A percentile compares a stretch with the other conserved stretches of the same genome.
These are phyloP conservation scores for Lipomyces kockii DNA, from an alignment of 805 yeast species.

Conservation along the genomic window DNA sequence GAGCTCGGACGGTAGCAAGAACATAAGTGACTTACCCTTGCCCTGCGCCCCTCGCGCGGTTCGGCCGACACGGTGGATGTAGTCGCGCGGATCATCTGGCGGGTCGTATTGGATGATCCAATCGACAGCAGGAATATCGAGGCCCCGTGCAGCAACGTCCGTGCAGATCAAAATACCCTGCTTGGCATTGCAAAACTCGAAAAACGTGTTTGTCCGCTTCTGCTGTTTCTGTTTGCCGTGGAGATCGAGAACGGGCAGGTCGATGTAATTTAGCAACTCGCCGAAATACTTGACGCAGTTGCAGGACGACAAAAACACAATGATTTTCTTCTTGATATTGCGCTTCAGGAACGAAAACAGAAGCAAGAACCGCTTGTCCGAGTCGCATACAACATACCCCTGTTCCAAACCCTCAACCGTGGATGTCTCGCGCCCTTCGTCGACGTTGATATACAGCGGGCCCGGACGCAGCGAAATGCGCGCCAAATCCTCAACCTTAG, in stretches of 20 bases:
- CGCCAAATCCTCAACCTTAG: slow-evolving; percentile 97
- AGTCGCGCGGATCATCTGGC: slow-evolving; percentile 99
- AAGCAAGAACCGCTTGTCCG: slow-evolving; percentile 89
- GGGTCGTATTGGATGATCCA: slow-evolving; percentile 99
- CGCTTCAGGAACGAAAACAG: slow-evolving; percentile 92
- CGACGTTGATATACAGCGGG: slow-evolving; percentile 92
- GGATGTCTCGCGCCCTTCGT: slow-evolving; percentile 76
- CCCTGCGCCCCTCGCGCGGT: slow-evolving; percentile 90
- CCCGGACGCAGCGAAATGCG: slow-evolving; percentile 94
- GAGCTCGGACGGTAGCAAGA: slow-evolving; percentile 88
- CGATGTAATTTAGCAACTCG: slow-evolving; percentile 92
- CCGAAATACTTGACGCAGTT: slow-evolving; percentile 96
- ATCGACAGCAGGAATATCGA: slow-evolving; percentile 97
- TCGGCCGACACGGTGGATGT: slow-evolving; percentile 98
- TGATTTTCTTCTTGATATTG: slow-evolving; percentile 81
- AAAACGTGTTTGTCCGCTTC: slow-evolving; percentile 96
- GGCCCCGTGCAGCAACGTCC: slow-evolving; percentile 98
- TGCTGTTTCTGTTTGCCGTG: slow-evolving; percentile 99
- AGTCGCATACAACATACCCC: slow-evolving; percentile 97
- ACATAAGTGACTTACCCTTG: slow-evolving; percentile 93
- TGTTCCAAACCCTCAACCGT: slow-evolving; percentile 98
- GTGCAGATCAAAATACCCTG: slow-evolving; percentile 93
- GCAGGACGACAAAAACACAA: slow-evolving; percentile 95
- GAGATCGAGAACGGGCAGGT: slow-evolving; percentile 91
- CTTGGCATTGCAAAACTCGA: slow-evolving; percentile 96